A percentile compares a stretch with the other conserved stretches of the same genome.
Evolutionary conservation across 495 filamentous ascomycete species (phyloP).

Genomic region (Wilcoxina mikolae): DNA sequence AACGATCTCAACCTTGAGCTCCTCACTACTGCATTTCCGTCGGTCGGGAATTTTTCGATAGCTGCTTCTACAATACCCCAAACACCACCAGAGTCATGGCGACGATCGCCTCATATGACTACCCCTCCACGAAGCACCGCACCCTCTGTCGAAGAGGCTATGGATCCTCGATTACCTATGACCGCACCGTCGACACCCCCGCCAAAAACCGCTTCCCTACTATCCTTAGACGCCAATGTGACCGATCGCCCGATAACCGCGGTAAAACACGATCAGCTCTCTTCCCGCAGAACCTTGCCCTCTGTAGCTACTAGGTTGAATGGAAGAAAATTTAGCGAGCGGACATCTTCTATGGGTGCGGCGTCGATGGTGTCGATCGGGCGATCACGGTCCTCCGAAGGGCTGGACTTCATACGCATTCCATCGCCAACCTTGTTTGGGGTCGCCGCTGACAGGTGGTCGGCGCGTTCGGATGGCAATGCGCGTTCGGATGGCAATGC

Average conservation of each 20-base stretch:
- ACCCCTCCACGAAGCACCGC: constrained; percentile 26
- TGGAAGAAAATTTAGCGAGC: background rate
- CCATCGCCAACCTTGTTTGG: constrained; percentile 23
- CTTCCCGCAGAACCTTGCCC: background rate
- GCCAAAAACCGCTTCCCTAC: constrained; percentile 25
- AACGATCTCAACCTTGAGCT: background rate
- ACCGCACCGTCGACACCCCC: constrained; percentile 25
- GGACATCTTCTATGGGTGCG: background rate
- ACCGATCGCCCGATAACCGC: background rate
- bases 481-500: too few species aligned
- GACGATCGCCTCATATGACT: constrained; percentile 6
- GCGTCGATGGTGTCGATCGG: too few species aligned
- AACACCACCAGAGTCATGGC: constrained; percentile 5
- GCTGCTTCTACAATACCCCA: background rate
- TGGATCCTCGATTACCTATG: constrained; percentile 9
- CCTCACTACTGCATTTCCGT: background rate
- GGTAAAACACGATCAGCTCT: background rate
- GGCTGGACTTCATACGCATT: constrained; percentile 22
- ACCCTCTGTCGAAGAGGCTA: constrained; percentile 23
- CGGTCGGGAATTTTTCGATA: too few species aligned
- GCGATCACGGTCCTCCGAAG: constrained; percentile 14
- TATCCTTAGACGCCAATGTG: too few species aligned
- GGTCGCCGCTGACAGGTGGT: background rate
- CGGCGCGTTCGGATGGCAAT: background rate
- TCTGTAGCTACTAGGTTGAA: background rate